Conservation (phyloP, 495 filamentous ascomycete genomes). For the Hypomontagnella submonticulosa region DNA sequence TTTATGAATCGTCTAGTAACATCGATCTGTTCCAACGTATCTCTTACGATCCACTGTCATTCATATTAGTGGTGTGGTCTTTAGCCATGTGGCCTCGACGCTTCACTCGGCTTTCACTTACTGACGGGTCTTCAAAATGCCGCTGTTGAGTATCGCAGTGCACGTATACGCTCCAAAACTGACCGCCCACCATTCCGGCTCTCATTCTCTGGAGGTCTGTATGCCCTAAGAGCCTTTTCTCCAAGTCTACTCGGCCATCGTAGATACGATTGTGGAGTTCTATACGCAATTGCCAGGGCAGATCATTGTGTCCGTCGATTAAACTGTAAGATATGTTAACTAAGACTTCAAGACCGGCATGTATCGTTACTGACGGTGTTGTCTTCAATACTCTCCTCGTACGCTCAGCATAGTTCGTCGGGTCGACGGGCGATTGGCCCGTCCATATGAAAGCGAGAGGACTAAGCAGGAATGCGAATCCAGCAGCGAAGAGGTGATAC, state of each 20-base stretch:
- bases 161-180: slow-evolving; percentile 54
- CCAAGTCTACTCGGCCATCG: slow-evolving; percentile 41
- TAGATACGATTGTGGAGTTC: slow-evolving; percentile 48
- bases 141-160: slow-evolving; percentile 33
- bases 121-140: slow-evolving; percentile 40
- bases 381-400: slow-evolving; percentile 33
- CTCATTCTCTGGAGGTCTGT: slow-evolving; percentile 44
- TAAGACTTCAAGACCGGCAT: neutral
- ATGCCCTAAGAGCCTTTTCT: slow-evolving; percentile 42
- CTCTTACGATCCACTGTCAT: slow-evolving; percentile 43
- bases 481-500: slow-evolving; percentile 30
- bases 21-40: slow-evolving; percentile 52
- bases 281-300: slow-evolving; percentile 47
- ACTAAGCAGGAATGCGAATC: slow-evolving; percentile 31
- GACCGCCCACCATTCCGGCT: slow-evolving; percentile 43
- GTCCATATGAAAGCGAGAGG: slow-evolving; percentile 35
- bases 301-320: slow-evolving; percentile 52
- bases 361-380: slow-evolving; percentile 21
- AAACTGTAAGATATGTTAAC: slow-evolving; percentile 18
- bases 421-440: slow-evolving; percentile 23
- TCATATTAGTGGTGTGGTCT: neutral
- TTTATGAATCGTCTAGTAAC: slow-evolving; percentile 45
- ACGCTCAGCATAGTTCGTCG: slow-evolving; percentile 32
- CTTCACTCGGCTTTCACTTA: slow-evolving; percentile 12
- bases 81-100: neutral